Base-by-base conservation (phyloP, 169 alveolate genomes). In the Plasmodium ovale region DNA sequence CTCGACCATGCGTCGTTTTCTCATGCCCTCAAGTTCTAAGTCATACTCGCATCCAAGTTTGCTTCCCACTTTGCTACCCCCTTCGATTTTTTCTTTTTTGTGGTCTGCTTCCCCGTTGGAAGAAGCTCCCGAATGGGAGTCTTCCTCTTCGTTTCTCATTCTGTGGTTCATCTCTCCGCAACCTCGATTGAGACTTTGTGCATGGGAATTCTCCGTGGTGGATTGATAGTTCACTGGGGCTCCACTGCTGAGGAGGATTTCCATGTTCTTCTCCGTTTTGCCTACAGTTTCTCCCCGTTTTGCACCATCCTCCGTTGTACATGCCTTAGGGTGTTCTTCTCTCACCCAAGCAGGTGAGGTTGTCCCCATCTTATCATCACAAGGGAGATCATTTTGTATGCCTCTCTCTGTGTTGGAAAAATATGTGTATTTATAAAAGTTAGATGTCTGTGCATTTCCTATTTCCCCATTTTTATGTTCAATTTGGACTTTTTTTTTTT, bases 401-500 rank as follows among this genome's bases (percentile, higher is more conserved):
- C 19, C 42, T 21, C 29, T n/a, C 14, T 9, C 16, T 1, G 14
- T 37, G 37, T 51, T 33, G 19, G 19, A 3, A 33, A 70, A 70
- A 47, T 14, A 47, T 9, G 7, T 49, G 19, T 82, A 82, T 7
- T 65, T 82, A 59, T 82, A 82, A 65, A 33, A 23, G 23, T 65
- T 67, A 0, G 19, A 2, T 16, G 6, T 31, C 19, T 31, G 54
- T n/a, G n/a, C n/a, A n/a, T n/a, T n/a, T 14, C 25, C 71, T 44
- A 16, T 58, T 33, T 69, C 27, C 0, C 27, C n/a, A 27, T 53
- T 64, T 53, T 82, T 42, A 42, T 65, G 47, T 23, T 69, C 74
- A 0, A 64, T 35, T 65, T 64, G 67, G 25, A 82, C 51, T 54
- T 82, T 82, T 82, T 82, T 79, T 54, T 82, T 82, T 82, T 82